Base-by-base conservation (phyloP, 1,284 basidiomycete genomes). In the Anthracocystis setariae region DNA sequence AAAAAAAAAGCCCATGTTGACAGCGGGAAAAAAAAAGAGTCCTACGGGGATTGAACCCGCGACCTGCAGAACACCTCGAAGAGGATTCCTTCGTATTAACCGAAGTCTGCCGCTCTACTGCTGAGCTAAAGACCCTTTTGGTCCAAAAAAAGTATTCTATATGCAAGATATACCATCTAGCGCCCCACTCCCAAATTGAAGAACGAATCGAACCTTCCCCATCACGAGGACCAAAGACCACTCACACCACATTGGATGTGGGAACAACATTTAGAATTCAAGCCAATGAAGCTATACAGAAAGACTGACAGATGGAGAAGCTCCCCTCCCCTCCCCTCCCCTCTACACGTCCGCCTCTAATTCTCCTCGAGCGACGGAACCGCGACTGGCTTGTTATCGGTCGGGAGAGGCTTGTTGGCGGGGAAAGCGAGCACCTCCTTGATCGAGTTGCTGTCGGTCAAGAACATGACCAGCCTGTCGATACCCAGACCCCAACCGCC, bases 381-480 rank as follows among this genome's bases (percentile, higher is more conserved):
- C 2, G 57, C 48, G 42, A 57, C 55, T 0, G 61, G 33, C 65
- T 73, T 73, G 64, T 67, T 68, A 25, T 73, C 70, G 18, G 37
- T 56, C 2, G 70, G 70, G 33, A 73, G 43, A 9, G 92, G 92
- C 87, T 92, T 92, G 91, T 93, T 93, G 2, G 92, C 92, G 27
- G 92, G 92, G 90, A 93, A 93, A 37, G 92, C 84, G 8, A 93
- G 84, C 21, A 93, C 92, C 82, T 93, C 92, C 87, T 93, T 93
- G 87, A 93, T 93, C 77, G 91, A 92, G 78, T 46, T 73, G 42
- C 54, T 59, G 51, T 57, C 70, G 47, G 68, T 83, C 64, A 83
- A 74, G 63, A 78, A 74, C 65, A 67, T 73, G 46, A 65, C 50
- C 20, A 77, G 58, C 33, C 75, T 59, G 57, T 71, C 70, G 74